These are phyloP conservation scores for Tulasnella sp. DNA, from an alignment of 768 basidiomycete genomes.

Conservation along the genomic window DNA sequence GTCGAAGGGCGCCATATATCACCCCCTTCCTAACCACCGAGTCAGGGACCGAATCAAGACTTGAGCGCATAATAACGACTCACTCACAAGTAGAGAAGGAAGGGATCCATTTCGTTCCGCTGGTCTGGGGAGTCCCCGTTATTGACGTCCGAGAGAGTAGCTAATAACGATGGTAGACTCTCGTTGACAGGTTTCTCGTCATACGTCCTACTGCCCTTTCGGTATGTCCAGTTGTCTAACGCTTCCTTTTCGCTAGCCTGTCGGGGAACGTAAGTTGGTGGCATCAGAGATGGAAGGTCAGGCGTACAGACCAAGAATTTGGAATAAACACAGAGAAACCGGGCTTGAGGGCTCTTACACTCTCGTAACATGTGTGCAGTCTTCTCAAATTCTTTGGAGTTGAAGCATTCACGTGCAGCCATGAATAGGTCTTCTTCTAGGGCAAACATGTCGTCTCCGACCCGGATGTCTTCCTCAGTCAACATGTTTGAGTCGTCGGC, in stretches of 20 bases:
- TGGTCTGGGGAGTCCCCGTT: background rate
- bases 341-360: constrained; percentile 67
- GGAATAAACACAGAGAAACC: constrained; percentile 75
- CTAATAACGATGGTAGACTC: constrained; percentile 56
- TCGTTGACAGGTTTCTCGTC: constrained; percentile 52
- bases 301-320: constrained; percentile 70
- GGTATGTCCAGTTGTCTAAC: constrained; percentile 67
- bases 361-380: constrained; percentile 61
- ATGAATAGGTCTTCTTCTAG: constrained; percentile 67
- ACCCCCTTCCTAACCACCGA: constrained; percentile 63
- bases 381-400: constrained; percentile 72
- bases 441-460: constrained; percentile 37
- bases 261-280: background rate
- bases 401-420: constrained; percentile 68
- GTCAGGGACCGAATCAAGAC: constrained; percentile 17
- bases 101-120: constrained; percentile 54
- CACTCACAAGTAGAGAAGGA: constrained; percentile 76
- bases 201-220: constrained; percentile 45
- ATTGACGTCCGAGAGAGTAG: constrained; percentile 51
- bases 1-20: constrained; percentile 71
- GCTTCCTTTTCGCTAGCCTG: constrained; percentile 82
- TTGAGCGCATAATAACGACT: background rate
- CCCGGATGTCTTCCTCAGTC: constrained; percentile 35
- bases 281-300: background rate
- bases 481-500: constrained; percentile 32